phyloP scores from a whole-genome alignment of 345 rosid genomes.

The Erodium maritimum region DNA sequence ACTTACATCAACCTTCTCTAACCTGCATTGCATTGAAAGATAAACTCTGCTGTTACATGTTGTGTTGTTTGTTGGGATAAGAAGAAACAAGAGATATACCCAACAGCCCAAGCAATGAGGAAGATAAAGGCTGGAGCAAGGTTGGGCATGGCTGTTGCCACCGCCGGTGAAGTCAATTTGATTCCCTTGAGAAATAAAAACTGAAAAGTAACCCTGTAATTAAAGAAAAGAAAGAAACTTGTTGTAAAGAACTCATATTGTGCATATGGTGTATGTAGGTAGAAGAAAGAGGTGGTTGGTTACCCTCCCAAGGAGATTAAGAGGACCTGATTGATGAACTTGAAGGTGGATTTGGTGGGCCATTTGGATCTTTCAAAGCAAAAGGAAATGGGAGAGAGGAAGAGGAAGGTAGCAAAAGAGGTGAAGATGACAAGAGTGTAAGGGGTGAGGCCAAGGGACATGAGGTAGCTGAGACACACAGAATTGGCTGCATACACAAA shows the following conservation, averaged over 20 bases:
- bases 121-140: constrained; percentile 34
- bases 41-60: neutral
- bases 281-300: neutral
- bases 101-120: constrained; percentile 29
- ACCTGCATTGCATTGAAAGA: constrained; percentile 24
- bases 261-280: too few relatives aligned
- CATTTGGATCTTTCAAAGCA: constrained; percentile 70
- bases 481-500: constrained; percentile 56
- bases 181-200: constrained; percentile 29
- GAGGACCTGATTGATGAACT: constrained; percentile 50
- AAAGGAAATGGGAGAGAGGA: constrained; percentile 58
- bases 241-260: neutral
- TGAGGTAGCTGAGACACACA: constrained; percentile 51
- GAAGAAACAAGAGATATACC: constrained; percentile 11
- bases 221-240: neutral
- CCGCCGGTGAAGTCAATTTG: constrained; percentile 29
- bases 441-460: constrained; percentile 65
- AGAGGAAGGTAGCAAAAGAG: constrained; percentile 55
- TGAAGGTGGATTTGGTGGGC: constrained; percentile 45
- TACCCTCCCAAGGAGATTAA: constrained; percentile 78
- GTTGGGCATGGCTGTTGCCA: constrained; percentile 47
- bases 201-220: constrained; percentile 32
- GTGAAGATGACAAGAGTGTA: constrained; percentile 57
- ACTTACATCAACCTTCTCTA: constrained; percentile 61
- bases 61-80: neutral